Base-by-base conservation (phyloP, 768 basidiomycete genomes). In the Mycena albidolilacea region DNA sequence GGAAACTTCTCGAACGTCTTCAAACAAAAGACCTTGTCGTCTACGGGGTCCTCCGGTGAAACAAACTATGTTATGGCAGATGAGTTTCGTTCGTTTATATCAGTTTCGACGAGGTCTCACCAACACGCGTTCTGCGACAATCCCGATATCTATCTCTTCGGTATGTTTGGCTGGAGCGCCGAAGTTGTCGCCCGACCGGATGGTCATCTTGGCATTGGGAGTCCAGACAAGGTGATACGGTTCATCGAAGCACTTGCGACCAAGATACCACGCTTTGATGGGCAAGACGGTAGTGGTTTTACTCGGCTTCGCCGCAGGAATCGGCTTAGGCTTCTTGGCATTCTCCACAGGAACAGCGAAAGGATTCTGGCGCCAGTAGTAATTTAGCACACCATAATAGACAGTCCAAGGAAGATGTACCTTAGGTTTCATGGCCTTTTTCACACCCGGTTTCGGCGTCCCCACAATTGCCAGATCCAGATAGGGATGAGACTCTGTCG, bases 251-350 rank as follows among this genome's bases (percentile, higher is more conserved):
- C 64, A 70, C 61, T 78, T 78, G 41, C 58, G 71, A 5, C 81
- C 81, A 43, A 78, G 69, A 71, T 71, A 79, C 77, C 77, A 79
- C 23, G 77, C 79, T 63, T 74, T 73, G n/a, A 80, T 67, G 43
- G 78, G 77, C 41, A 80, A 21, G 21, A 59, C 30, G 30, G 30
- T 70, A 35, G 19, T 19, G 52, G 61, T 35, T 60, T 55, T 66
- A 14, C 48, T 52, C 14, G 57, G 39, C 50, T 54, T 61, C 30
- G 11, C 35, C 19, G 58, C 8, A 48, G 63, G 41, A 2, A 39
- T 46, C 17, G 44, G 37, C 10, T 50, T 48, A 15, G 23, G 58
- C 39, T n/a, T 37, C 39, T 10, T 15, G 30, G 4, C 30, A 9
- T 11, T 38, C 30, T 39, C 6, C 2, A 5, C 9, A 6, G 21